These are phyloP conservation scores for Aspergillus sp. DNA, from an alignment of 2,329 filamentous ascomycete genomes.

Conservation along the genomic window DNA sequence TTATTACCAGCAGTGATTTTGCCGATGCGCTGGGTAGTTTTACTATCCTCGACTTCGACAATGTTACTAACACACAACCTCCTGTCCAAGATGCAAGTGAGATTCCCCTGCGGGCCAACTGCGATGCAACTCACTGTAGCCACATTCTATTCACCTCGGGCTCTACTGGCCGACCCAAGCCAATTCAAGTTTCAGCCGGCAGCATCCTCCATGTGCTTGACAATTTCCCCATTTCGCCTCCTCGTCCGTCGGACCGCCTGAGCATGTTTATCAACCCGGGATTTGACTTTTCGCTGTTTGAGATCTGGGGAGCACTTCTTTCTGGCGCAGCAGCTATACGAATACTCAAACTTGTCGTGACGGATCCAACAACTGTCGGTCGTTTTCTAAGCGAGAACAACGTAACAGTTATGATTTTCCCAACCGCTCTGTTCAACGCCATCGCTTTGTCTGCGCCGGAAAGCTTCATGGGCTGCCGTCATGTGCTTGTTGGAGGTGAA, in stretches of 20 bases:
- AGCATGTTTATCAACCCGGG: conserved; percentile 12
- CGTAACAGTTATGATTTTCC: conserved; percentile 7
- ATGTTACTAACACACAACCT: too few species aligned
- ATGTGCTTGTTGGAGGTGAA: conserved; percentile 11
- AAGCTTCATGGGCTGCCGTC: conserved; percentile 5
- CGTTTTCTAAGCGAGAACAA: conserved; percentile 2
- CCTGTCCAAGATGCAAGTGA: too few species aligned
- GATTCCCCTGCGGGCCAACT: too few species aligned
- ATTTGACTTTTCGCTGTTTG: conserved; percentile 14
- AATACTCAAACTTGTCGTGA: conserved; percentile 4
- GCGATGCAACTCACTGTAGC: background rate
- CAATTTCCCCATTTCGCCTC: conserved; percentile 1
- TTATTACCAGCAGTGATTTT: background rate
- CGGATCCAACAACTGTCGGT: conserved; percentile 9
- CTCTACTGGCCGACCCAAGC: conserved; percentile 70
- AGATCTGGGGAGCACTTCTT: conserved; percentile 10
- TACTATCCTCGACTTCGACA: too few species aligned
- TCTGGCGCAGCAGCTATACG: conserved; percentile 10
- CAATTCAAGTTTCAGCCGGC: conserved; percentile 68
- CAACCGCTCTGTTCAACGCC: conserved; percentile 8
- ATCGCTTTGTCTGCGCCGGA: conserved; percentile 7
- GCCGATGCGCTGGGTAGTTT: too few species aligned
- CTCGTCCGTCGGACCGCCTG: conserved; percentile 12
- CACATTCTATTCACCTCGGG: conserved; percentile 61
- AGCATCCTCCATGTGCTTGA: conserved; percentile 10